These are phyloP conservation scores for Bretschneidera sinensis DNA, from an alignment of 345 rosid species.

Conservation along the genomic window DNA sequence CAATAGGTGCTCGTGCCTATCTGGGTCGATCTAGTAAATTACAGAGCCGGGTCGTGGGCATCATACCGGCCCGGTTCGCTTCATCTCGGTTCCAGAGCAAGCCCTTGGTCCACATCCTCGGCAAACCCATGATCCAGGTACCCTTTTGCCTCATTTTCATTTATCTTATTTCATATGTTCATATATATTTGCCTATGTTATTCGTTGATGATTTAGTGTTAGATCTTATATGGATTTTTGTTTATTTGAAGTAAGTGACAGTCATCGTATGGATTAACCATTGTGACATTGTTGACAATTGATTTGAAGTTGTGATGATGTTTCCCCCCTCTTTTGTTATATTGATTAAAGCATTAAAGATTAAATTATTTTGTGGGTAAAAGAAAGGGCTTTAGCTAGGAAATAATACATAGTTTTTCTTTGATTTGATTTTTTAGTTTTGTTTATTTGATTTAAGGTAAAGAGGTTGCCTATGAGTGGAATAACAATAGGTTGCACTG, in stretches of 20 bases:
- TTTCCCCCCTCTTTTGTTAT: not conserved
- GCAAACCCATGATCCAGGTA: constrained; percentile 99
- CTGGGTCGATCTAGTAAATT: constrained; percentile 50
- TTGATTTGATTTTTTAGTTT: too few species aligned
- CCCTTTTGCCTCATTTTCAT: constrained; percentile 3
- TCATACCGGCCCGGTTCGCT: constrained; percentile 93
- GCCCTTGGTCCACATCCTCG: constrained; percentile 79
- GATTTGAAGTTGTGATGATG: not conserved
- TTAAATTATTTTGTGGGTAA: too few species aligned
- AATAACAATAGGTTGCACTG: too few species aligned
- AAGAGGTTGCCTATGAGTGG: too few species aligned
- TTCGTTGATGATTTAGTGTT: too few species aligned
- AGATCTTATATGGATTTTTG: not conserved
- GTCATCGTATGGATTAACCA: too few species aligned
- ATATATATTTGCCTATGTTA: too few species aligned
- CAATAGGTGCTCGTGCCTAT: constrained; percentile 58
- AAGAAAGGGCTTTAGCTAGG: too few species aligned
- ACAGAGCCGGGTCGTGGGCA: constrained; percentile 81
- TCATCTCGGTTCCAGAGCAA: constrained; percentile 91
- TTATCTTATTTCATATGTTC: not conserved
- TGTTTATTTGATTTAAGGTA: too few species aligned
- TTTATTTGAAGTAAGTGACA: too few species aligned
- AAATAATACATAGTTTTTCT: too few species aligned
- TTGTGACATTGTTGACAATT: not conserved
- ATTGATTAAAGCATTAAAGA: not conserved